Base-by-base conservation (phyloP, 805 yeast genomes). In the Yarrowia sp. region DNA sequence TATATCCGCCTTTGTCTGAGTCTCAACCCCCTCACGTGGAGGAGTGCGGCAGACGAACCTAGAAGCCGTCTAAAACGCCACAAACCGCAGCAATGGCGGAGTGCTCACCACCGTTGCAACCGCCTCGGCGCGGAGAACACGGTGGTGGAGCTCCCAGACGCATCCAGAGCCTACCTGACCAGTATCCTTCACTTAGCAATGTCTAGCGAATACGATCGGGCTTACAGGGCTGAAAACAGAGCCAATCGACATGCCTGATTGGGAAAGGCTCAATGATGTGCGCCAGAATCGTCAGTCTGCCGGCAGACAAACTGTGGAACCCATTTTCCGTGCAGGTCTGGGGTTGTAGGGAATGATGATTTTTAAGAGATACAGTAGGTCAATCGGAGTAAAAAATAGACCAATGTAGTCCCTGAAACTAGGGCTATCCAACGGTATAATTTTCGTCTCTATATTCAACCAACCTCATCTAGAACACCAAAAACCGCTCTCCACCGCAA, bases 11-110 rank as follows among this genome's bases (percentile, higher is more conserved):
- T 16, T 52, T 52, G 56, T 52, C 42, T 16, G 42, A 32, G 32
- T 46, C 8, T 9, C 15, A 22, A 32, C 15, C 8, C 56, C 56
- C 56, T 52, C 56, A 52, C 56, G 56, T 52, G 56, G 56, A 52
- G 56, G 41, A 36, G 56, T 52, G 56, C 56, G 56, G 56, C 56
- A 52, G 56, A 52, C 41, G 22, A 36, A 52, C 56, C 26, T 52
- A 50, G 55, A 50, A 50, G 40, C 56, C 41, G 42, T 41, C n/a
- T 16, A 52, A 36, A 52, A 52, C 56, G 56, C 56, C 56, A 52
- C 56, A 36, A n/a, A 10, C 56, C 42, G 41, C 42, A 50, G 42
- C 26, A 52, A 52, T 52, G 56, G 42, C 42, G 11, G 56, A n/a
- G 41, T 2, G 2, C 0, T 4, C 12, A 9, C 8, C 22, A 15